Conservation (phyloP, 805 yeast species). For the Lipomyces chichibuensis region DNA sequence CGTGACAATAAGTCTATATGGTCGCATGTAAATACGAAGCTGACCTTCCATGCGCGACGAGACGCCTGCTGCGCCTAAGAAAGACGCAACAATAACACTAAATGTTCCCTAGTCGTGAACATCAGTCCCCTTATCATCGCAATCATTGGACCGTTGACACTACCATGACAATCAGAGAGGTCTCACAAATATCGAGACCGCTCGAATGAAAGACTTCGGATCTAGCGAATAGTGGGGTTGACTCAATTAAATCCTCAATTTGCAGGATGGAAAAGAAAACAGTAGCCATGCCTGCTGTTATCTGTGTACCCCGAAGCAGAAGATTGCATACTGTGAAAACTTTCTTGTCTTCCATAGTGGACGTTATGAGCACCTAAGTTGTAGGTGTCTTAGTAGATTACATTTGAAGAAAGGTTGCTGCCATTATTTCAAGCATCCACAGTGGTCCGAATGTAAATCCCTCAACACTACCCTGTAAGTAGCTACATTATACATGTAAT, state of each 20-base stretch:
- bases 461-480: not conserved
- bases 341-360: not conserved
- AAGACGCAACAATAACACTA: not conserved
- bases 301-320: slow-evolving; percentile 13
- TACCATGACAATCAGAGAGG: slow-evolving; percentile 10
- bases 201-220: slow-evolving; percentile 14
- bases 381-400: not conserved
- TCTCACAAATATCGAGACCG: slow-evolving; percentile 8
- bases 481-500: slow-evolving; percentile 1
- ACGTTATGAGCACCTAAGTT: not conserved
- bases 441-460: not conserved
- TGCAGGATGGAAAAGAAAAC: slow-evolving; percentile 9
- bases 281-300: slow-evolving; percentile 1
- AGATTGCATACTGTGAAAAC: slow-evolving; percentile 4
- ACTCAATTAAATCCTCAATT: slow-evolving; percentile 7
- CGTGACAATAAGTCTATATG: slow-evolving; percentile 8
- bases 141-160: not conserved
- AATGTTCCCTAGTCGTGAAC: not conserved
- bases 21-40: slow-evolving; percentile 1
- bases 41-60: not conserved
- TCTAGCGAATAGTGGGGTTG: not conserved
- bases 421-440: not conserved
- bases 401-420: not conserved
- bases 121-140: not conserved
- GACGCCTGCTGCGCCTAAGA: slow-evolving; percentile 5